These are phyloP conservation scores for Erodium moschatum DNA, from an alignment of 441 rosid species.

Conservation along the genomic window DNA sequence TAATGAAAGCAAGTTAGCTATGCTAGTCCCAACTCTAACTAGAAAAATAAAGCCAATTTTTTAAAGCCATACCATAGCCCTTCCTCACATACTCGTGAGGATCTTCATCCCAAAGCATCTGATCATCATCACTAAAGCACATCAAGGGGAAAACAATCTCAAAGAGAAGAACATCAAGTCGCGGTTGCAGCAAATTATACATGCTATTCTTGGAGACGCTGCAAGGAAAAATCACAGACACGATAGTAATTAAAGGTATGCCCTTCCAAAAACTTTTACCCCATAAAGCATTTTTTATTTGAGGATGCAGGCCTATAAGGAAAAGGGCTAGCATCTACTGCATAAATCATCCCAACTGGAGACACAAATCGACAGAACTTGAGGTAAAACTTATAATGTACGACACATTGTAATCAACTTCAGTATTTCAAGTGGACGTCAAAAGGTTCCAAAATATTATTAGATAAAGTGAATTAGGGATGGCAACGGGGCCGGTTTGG, in stretches of 20 bases:
- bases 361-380: neutral
- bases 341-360: neutral
- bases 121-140: slow-evolving; percentile 97
- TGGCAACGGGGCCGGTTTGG: too few relatives aligned
- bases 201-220: slow-evolving; percentile 75
- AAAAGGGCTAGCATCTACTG: neutral
- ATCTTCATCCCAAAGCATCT: slow-evolving; percentile 99
- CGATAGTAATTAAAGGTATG: neutral
- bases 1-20: slow-evolving; percentile 18
- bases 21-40: neutral
- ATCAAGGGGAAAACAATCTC: slow-evolving; percentile 89
- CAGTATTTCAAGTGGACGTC: neutral
- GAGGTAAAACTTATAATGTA: too few relatives aligned
- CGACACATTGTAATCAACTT: neutral
- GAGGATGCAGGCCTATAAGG: too few relatives aligned
- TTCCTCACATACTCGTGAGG: slow-evolving; percentile 98
- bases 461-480: too few relatives aligned
- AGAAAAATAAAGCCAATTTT: slow-evolving; percentile 1
- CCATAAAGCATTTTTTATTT: too few relatives aligned
- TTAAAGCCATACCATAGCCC: slow-evolving; percentile 75
- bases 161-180: slow-evolving; percentile 74
- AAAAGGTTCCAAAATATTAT: neutral
- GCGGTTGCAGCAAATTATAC: slow-evolving; percentile 79
- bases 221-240: slow-evolving; percentile 22
- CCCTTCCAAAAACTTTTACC: too few relatives aligned